Evolutionary conservation across 2,329 filamentous ascomycete species (phyloP).

Genomic region (Xylaria sp.): DNA sequence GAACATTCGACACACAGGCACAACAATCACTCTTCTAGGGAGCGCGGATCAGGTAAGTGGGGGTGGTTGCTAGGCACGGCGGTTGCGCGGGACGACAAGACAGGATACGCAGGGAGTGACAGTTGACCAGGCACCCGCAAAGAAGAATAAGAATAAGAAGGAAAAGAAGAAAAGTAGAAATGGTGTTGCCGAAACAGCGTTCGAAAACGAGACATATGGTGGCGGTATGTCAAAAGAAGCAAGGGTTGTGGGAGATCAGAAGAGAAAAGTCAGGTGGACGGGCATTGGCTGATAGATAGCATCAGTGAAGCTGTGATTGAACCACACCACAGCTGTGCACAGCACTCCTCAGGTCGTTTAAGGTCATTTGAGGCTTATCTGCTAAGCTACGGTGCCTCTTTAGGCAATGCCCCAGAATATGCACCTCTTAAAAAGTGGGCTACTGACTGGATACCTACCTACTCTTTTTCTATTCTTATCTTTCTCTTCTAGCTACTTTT

Average conservation of each 20-base stretch:
- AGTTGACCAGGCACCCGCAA: not conserved
- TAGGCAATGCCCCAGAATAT: not conserved
- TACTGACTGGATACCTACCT: not conserved
- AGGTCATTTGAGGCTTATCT: constrained; percentile 10
- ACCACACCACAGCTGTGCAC: constrained; percentile 12
- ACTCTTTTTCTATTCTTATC: not conserved
- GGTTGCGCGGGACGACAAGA: constrained; percentile 21
- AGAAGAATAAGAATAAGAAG: not conserved
- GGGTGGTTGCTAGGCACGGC: constrained; percentile 25
- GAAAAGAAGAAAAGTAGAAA: not conserved
- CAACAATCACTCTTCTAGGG: not conserved
- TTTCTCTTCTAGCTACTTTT: not conserved
- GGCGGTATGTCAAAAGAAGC: constrained; percentile 1
- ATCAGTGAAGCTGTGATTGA: constrained; percentile 31
- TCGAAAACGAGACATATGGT: constrained; percentile 8
- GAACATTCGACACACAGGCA: constrained; percentile 10
- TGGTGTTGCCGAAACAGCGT: not conserved
- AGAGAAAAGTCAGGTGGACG: constrained; percentile 26
- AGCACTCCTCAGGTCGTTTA: not conserved
- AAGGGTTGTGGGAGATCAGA: constrained; percentile 18
- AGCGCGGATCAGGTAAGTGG: constrained; percentile 5
- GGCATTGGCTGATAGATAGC: constrained; percentile 19
- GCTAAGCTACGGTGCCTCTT: not conserved
- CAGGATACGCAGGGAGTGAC: not conserved
- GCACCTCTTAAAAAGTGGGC: constrained; percentile 16